These are phyloP conservation scores for Populus tomentosa DNA, from an alignment of 441 rosid genomes.

Conservation along the genomic window DNA sequence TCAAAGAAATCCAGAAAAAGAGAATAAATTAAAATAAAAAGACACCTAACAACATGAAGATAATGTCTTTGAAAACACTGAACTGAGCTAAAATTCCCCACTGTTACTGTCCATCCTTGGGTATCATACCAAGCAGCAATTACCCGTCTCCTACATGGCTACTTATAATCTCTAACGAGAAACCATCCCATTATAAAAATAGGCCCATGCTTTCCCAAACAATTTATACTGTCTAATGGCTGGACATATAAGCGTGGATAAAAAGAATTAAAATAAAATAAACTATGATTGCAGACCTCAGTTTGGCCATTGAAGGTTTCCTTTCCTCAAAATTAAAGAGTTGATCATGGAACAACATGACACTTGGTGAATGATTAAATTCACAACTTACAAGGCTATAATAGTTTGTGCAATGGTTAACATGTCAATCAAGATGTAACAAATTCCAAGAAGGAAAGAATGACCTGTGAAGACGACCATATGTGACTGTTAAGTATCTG, in stretches of 20 bases:
- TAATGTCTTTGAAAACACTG: background rate
- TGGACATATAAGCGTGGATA: background rate
- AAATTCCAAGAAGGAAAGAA: background rate
- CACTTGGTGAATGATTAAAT: background rate
- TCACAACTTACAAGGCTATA: background rate
- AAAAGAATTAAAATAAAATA: too few species aligned
- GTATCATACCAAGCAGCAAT: background rate
- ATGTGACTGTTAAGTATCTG: background rate
- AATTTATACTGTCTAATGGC: background rate
- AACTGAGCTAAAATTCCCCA: background rate
- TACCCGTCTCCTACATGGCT: background rate
- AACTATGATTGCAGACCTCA: background rate
- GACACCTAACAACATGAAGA: background rate
- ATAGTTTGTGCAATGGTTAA: background rate
- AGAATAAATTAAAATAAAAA: too few species aligned
- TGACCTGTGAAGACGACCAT: background rate
- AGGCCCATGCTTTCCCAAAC: background rate
- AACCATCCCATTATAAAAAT: background rate
- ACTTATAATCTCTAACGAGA: background rate
- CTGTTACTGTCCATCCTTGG: background rate
- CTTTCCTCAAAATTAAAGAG: background rate
- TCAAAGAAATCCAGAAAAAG: background rate
- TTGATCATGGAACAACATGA: background rate
- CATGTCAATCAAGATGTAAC: background rate
- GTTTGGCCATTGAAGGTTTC: background rate